Percentiles rank a stretch among this genome's conserved stretches.
Evolutionary conservation across 345 rosid genomes (phyloP).

Genomic region (Populus tremula): DNA sequence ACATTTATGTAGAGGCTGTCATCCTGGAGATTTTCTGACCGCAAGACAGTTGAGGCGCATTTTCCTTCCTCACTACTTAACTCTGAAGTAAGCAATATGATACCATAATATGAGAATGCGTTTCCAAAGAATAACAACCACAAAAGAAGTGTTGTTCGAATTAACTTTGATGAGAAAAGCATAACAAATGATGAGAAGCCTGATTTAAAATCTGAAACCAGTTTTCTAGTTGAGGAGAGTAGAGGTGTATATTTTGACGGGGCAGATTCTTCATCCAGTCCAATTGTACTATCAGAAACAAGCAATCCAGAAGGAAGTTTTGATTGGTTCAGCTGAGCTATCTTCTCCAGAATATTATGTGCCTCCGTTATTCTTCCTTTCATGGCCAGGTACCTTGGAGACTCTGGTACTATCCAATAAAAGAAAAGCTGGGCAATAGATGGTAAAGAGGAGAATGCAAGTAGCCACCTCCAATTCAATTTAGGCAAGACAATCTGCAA

Average conservation of each 20-base stretch:
- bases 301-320: slow-evolving; percentile 23
- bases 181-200: slow-evolving; percentile 14
- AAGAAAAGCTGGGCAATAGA: slow-evolving; percentile 20
- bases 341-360: slow-evolving; percentile 18
- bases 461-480: slow-evolving; percentile 21
- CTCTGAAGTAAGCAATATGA: slow-evolving; percentile 24
- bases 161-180: slow-evolving; percentile 25
- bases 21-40: not conserved
- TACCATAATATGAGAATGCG: slow-evolving; percentile 21
- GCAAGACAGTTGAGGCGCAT: slow-evolving; percentile 8
- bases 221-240: slow-evolving; percentile 9
- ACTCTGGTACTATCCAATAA: slow-evolving; percentile 14
- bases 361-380: slow-evolving; percentile 19
- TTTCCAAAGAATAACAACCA: slow-evolving; percentile 27
- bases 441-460: slow-evolving; percentile 19
- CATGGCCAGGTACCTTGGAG: slow-evolving; percentile 26
- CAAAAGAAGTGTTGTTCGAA: slow-evolving; percentile 16
- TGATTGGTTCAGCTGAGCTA: slow-evolving; percentile 14
- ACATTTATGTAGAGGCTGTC: slow-evolving; percentile 18
- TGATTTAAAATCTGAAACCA: not conserved
- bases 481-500: slow-evolving; percentile 24
- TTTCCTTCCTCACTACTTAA: slow-evolving; percentile 13
- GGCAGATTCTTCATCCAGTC: slow-evolving; percentile 9
- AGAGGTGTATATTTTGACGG: slow-evolving; percentile 13
- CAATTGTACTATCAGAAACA: not conserved